phyloP scores from a whole-genome alignment of 257 asterid species.

The Linaria vulgaris region DNA sequence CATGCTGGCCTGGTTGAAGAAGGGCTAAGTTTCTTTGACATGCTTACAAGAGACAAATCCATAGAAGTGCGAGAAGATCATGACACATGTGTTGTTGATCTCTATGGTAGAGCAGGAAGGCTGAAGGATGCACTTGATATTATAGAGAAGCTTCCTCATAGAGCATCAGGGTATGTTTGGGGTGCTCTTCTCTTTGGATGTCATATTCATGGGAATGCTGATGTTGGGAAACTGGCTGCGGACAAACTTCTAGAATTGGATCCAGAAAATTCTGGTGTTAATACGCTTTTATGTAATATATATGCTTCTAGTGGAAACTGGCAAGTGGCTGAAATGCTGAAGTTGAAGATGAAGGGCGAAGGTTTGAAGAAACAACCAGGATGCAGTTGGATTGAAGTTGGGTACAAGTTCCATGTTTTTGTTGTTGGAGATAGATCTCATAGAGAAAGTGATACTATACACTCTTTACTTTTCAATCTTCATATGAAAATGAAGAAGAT shows the following conservation, averaged over 20 bases:
- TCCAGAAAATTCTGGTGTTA: slow-evolving; percentile 29
- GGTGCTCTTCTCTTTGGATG: slow-evolving; percentile 61
- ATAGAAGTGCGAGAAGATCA: slow-evolving; percentile 56
- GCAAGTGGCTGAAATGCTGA: slow-evolving; percentile 49
- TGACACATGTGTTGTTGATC: slow-evolving; percentile 53
- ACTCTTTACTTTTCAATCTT: slow-evolving; percentile 37
- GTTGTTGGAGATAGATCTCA: slow-evolving; percentile 42
- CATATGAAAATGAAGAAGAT: slow-evolving; percentile 48
- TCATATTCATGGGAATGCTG: slow-evolving; percentile 45
- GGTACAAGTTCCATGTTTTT: slow-evolving; percentile 50
- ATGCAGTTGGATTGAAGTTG: slow-evolving; percentile 67
- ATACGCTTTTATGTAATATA: slow-evolving; percentile 37
- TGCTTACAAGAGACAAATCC: slow-evolving; percentile 42
- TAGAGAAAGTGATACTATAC: slow-evolving; percentile 28
- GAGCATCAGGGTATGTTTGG: slow-evolving; percentile 40
- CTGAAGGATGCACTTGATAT: slow-evolving; percentile 53
- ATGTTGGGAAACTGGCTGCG: slow-evolving; percentile 45
- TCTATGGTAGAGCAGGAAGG: slow-evolving; percentile 55
- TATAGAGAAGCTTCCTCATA: slow-evolving; percentile 32
- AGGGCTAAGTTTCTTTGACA: slow-evolving; percentile 48
- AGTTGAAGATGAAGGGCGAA: slow-evolving; percentile 50
- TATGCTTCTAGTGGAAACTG: slow-evolving; percentile 36
- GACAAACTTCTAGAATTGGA: slow-evolving; percentile 36
- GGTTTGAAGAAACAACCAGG: slow-evolving; percentile 74
- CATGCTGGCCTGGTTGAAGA: slow-evolving; percentile 59